A percentile compares a stretch with the other conserved stretches of the same genome.
Conservation (phyloP, 1,139 yeast genomes). For the Yamadazyma sp. region DNA sequence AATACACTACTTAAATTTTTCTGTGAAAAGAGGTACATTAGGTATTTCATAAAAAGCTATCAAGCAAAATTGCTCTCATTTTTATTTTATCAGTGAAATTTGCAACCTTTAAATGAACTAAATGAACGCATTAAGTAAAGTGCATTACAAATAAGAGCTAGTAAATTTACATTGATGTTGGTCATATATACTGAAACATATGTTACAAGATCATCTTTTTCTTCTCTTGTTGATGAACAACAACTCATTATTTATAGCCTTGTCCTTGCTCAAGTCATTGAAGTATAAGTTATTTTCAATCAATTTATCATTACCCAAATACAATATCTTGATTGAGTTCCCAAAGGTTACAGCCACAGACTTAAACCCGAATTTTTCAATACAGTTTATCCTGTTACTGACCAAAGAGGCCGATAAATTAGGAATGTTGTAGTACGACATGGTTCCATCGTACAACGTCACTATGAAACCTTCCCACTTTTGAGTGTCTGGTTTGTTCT, state of each 20-base stretch:
- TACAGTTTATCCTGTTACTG: conserved; percentile 45
- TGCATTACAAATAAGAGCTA: too few relatives aligned
- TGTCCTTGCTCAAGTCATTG: conserved; percentile 20
- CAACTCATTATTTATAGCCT: conserved; percentile 30
- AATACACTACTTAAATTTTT: too few relatives aligned
- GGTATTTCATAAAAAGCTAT: too few relatives aligned
- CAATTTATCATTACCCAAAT: conserved; percentile 61
- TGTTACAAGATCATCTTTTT: too few relatives aligned
- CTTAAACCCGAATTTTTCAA: conserved; percentile 71
- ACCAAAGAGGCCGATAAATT: conserved; percentile 17
- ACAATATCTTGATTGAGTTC: conserved; percentile 65
- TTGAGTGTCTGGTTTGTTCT: background rate
- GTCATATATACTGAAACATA: too few relatives aligned
- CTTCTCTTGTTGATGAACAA: conserved; percentile 53
- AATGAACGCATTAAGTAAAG: too few relatives aligned
- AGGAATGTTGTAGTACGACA: conserved; percentile 63
- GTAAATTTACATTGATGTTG: too few relatives aligned
- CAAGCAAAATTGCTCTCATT: too few relatives aligned
- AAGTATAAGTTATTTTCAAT: conserved; percentile 44
- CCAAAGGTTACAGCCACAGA: conserved; percentile 76
- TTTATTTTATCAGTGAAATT: too few relatives aligned
- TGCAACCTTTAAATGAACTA: too few relatives aligned
- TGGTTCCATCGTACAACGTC: conserved; percentile 58
- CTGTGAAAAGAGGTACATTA: too few relatives aligned
- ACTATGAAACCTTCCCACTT: conserved; percentile 82